A percentile compares a stretch with the other conserved stretches of the same genome.
These are phyloP conservation scores for Pyrrhoderma lamaoense DNA, from an alignment of 1,284 basidiomycete genomes.

Conservation along the genomic window DNA sequence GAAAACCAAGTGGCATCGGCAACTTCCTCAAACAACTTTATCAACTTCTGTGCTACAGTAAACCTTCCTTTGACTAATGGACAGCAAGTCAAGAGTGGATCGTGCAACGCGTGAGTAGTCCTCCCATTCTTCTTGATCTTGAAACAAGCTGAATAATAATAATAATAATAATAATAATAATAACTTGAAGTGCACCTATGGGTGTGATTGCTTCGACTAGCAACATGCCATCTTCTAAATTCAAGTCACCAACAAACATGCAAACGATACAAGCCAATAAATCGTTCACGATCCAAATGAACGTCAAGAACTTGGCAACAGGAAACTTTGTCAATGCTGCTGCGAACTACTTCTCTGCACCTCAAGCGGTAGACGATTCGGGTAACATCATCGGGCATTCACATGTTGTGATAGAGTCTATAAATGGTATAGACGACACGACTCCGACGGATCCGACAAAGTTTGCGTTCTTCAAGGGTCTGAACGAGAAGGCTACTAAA, in stretches of 20 bases:
- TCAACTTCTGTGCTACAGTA: slow-evolving; percentile 41
- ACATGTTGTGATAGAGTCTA: slow-evolving; percentile 48
- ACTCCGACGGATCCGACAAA: slow-evolving; percentile 39
- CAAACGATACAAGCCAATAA: slow-evolving; percentile 38
- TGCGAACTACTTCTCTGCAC: slow-evolving; percentile 42
- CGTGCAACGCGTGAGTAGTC: slow-evolving; percentile 42
- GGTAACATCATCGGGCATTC: slow-evolving; percentile 48
- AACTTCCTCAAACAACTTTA: slow-evolving; percentile 46
- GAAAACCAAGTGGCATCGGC: slow-evolving; percentile 37
- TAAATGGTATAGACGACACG: slow-evolving; percentile 38
- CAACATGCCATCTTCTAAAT: slow-evolving; percentile 51
- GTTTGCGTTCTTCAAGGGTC: slow-evolving; percentile 59
- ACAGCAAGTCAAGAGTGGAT: slow-evolving; percentile 40
- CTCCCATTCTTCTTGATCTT: background rate
- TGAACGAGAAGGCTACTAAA: slow-evolving; percentile 37
- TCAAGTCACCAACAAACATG: slow-evolving; percentile 41
- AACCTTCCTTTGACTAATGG: slow-evolving; percentile 38
- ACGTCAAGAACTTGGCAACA: slow-evolving; percentile 36
- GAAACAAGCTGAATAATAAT: background rate
- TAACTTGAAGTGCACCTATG: slow-evolving; percentile 34
- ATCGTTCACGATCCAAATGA: slow-evolving; percentile 43
- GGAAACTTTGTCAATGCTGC: slow-evolving; percentile 51
- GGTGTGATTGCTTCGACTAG: slow-evolving; percentile 40
- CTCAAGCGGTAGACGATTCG: slow-evolving; percentile 33
- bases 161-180: background rate